These are phyloP conservation scores for Trichoderma aggressivum DNA, from an alignment of 2,329 filamentous ascomycete species.

Conservation along the genomic window DNA sequence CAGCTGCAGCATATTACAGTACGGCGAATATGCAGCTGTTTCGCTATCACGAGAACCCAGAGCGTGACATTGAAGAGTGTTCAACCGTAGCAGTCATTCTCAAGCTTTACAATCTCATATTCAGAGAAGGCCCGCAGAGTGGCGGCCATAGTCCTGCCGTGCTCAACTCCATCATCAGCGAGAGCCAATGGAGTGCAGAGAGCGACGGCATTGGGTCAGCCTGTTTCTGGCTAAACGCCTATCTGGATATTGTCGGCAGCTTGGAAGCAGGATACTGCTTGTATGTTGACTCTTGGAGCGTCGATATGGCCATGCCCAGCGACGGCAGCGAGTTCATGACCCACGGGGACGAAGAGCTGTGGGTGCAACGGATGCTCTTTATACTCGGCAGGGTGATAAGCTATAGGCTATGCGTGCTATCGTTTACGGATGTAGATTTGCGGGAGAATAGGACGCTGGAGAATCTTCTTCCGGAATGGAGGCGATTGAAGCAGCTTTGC, in stretches of 20 bases:
- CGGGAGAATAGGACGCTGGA: slow-evolving; percentile 63
- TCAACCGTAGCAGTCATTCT: slow-evolving; percentile 84
- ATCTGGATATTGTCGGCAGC: slow-evolving; percentile 85
- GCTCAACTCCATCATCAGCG: slow-evolving; percentile 62
- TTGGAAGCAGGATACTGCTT: slow-evolving; percentile 83
- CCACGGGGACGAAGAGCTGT: slow-evolving; percentile 68
- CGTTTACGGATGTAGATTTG: slow-evolving; percentile 56
- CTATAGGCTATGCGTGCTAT: slow-evolving; percentile 69
- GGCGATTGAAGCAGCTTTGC: slow-evolving; percentile 72
- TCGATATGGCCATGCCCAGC: slow-evolving; percentile 65
- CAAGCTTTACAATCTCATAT: slow-evolving; percentile 93
- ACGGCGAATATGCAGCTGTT: slow-evolving; percentile 76
- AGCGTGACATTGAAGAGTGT: slow-evolving; percentile 78
- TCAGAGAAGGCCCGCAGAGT: slow-evolving; percentile 78
- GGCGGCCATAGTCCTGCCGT: slow-evolving; percentile 83
- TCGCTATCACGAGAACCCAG: slow-evolving; percentile 74
- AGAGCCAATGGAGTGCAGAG: slow-evolving; percentile 82
- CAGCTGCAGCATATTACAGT: slow-evolving; percentile 80
- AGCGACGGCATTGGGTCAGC: slow-evolving; percentile 77
- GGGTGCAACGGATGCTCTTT: slow-evolving; percentile 87
- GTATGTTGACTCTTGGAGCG: slow-evolving; percentile 87
- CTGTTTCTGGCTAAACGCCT: slow-evolving; percentile 92
- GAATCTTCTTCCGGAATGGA: slow-evolving; percentile 72
- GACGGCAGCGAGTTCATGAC: slow-evolving; percentile 45
- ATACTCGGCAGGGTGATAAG: slow-evolving; percentile 84